Base-by-base conservation (phyloP, 805 yeast species). In the Metschnikowia reukaufii region DNA sequence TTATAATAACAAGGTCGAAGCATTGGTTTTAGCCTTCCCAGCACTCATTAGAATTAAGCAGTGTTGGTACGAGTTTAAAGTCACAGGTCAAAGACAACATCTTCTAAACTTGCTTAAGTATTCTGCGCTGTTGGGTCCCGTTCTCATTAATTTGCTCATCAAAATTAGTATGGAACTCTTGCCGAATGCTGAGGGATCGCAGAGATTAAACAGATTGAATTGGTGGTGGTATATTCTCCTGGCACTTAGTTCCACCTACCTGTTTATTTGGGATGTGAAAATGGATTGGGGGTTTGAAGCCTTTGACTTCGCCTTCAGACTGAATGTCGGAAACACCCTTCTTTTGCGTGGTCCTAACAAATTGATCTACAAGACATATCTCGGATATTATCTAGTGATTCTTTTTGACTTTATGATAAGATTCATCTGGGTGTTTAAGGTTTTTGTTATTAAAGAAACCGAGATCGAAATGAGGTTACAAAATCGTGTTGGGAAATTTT, bases 241-340 rank as follows among this genome's bases (percentile, higher is more conserved):
- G 3, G 59, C 83, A 1, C 57, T 86, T 34, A 89, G 87, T 61
- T 86, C 98, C 0, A 57, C 80, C 0, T 94, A 86, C 63, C 78
- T 96, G 13, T 86, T 88, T 50, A 68, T 81, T 45, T 94, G 99
- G 99, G 99, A 94, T 64, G 65, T 92, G 10, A 77, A 77, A 42
- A 81, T 81, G 76, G 99, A 94, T 68, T 94, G 99, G 99, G 81
- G 82, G 36, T 72, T 89, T 40, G 76, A 77, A 9, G 58, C 86
- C 7, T 72, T 86, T 57, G 72, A 71, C 37, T 51, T 49, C 4
- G 32, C 67, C 13, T 58, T 64, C 32, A 43, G 52, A 35, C 32
- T 49, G 37, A 25, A 38, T 44, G 17, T 33, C 31, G 34, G 47
- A 6, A 38, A 36, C 30, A 45, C 47, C 31, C 36, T 36, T 16